phyloP scores from a whole-genome alignment of 1,284 basidiomycete genomes.

The Puccinia novopanici region DNA sequence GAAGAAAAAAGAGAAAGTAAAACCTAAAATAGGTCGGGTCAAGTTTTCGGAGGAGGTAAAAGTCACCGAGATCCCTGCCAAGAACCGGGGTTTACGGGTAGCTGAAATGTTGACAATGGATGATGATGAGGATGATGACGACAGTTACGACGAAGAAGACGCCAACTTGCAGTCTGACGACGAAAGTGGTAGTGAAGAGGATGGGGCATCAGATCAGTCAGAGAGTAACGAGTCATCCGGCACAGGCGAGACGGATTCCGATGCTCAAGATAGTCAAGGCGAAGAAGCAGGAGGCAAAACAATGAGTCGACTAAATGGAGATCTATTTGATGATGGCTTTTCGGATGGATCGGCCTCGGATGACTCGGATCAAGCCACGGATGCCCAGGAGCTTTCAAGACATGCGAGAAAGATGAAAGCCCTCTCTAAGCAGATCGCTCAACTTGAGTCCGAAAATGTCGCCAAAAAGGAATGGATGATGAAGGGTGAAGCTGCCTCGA shows the following conservation, averaged over 20 bases:
- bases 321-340: slow-evolving; percentile 64
- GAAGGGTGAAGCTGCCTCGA: slow-evolving; percentile 82
- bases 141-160: slow-evolving; percentile 63
- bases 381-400: slow-evolving; percentile 59
- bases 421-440: slow-evolving; percentile 63
- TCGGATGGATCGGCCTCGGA: slow-evolving; percentile 58
- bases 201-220: slow-evolving; percentile 53
- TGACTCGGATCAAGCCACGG: slow-evolving; percentile 51
- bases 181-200: slow-evolving; percentile 45
- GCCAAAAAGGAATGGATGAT: slow-evolving; percentile 81
- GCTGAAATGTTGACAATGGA: not conserved
- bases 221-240: not conserved
- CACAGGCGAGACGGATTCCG: slow-evolving; percentile 54
- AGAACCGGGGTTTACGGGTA: slow-evolving; percentile 45
- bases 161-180: slow-evolving; percentile 59
- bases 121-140: slow-evolving; percentile 47
- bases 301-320: slow-evolving; percentile 63
- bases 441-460: slow-evolving; percentile 65
- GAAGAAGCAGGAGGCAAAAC: slow-evolving; percentile 56
- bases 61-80: slow-evolving; percentile 51
- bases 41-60: slow-evolving; percentile 51
- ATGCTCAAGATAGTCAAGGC: slow-evolving; percentile 54
- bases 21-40: slow-evolving; percentile 17
- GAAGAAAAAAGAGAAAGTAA: slow-evolving; percentile 57
- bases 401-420: slow-evolving; percentile 64